These are phyloP conservation scores for Melaleuca alternifolia DNA, from an alignment of 345 rosid species.

Conservation along the genomic window DNA sequence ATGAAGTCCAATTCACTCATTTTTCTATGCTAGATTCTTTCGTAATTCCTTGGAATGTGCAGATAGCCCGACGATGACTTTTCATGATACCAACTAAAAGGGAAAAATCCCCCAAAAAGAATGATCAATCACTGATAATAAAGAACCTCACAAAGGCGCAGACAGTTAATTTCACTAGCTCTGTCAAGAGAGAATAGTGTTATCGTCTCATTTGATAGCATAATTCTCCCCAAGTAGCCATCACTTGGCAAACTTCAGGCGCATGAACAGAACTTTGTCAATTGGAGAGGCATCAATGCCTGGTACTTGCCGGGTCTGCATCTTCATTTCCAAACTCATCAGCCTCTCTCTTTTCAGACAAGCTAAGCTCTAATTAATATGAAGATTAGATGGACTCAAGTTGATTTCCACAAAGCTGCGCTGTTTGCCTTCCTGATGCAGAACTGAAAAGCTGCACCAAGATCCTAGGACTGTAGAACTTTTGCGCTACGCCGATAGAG, in stretches of 20 bases:
- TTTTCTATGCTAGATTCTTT: neutral
- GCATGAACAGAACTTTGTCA: neutral
- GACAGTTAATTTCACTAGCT: neutral
- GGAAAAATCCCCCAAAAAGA: neutral
- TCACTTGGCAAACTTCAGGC: neutral
- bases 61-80: neutral
- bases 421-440: neutral
- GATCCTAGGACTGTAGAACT: neutral
- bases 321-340: neutral
- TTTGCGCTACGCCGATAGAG: neutral
- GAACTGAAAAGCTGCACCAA: neutral
- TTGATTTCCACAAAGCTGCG: neutral
- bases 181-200: neutral
- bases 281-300: neutral
- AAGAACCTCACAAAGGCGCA: neutral
- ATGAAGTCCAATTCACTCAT: neutral
- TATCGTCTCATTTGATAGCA: neutral
- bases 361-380: neutral
- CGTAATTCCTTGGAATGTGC: neutral
- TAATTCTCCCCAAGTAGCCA: neutral
- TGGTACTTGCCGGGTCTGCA: neutral
- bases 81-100: neutral
- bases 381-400: neutral
- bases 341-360: neutral
- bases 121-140: neutral